Evolutionary conservation across 768 basidiomycete genomes (phyloP), one percentile per base, ranked within the genome.

Genomic region (Naganishia kalamii): DNA sequence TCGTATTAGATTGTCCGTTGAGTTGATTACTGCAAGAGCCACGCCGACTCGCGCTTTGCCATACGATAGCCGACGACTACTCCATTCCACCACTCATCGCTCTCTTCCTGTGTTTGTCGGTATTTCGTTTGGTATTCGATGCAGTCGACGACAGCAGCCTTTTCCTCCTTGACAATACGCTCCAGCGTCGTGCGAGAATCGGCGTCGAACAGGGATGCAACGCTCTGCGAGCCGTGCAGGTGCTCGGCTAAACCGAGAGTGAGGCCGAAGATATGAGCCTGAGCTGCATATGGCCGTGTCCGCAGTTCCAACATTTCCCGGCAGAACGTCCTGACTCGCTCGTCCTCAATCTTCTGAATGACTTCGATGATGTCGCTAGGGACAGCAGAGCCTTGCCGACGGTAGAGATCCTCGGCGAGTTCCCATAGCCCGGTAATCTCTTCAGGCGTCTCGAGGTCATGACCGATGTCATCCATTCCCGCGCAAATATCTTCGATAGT

Each of bases 401-500:
- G 33, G 44, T 52, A 52, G 0, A 44, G 21, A 29, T 64, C 52
- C 21, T 64, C 63, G 19, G 50, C 51, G 10, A 64, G 44, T 35
- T 64, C 63, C 63, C 63, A 64, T 12, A 64, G 21, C 0, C 63
- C 63, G 40, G 52, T 52, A 23, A 64, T 64, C 17, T 64, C 63
- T n/a, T 52, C 63, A 4, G 54, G 37, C 21, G 50, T 41, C 2
- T 64, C 63, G 32, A 52, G 43, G 21, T 64, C 63, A 12, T 40
- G 52, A 41, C 52, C 52, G 41, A 65, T 30, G 15, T 72, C 71
- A 51, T 72, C 72, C 51, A 68, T 70, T 17, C 74, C 72, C 4
- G 70, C 67, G 41, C 74, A 75, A 17, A 73, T 71, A 44, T 71
- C 68, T 40, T 70, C 65, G 0, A 60, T 19, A 0, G 23, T 48